Conservation (phyloP, 148 eudicot species). For the Rhododendron molle region DNA sequence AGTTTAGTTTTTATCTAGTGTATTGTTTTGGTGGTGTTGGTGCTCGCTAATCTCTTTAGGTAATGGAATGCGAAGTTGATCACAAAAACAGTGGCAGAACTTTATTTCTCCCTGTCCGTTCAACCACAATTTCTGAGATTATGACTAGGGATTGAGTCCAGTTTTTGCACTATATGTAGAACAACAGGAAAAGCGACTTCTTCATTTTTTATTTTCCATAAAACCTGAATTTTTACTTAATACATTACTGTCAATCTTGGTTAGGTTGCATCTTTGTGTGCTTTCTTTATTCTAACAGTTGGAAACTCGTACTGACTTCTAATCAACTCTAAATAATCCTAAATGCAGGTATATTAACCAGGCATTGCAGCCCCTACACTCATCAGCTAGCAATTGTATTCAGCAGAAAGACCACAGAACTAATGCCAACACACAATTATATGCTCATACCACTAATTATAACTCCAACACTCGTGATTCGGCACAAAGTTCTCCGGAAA, state of each 20-base stretch:
- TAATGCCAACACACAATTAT: background rate
- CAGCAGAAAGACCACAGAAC: background rate
- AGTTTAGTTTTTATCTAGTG: background rate
- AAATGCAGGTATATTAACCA: background rate
- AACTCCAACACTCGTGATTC: conserved; percentile 13
- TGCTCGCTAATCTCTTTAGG: background rate
- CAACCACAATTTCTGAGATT: background rate
- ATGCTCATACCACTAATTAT: background rate
- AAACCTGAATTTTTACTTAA: background rate
- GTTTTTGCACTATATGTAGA: background rate
- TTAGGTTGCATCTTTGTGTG: background rate
- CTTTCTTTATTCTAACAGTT: background rate
- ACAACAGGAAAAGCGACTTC: background rate
- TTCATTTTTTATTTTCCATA: background rate
- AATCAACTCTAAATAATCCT: background rate
- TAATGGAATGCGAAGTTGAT: background rate
- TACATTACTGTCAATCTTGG: background rate
- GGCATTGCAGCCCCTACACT: background rate
- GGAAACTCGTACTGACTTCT: background rate
- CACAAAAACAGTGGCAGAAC: background rate
- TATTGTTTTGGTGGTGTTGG: background rate
- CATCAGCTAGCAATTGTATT: background rate
- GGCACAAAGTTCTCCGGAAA: conserved; percentile 23
- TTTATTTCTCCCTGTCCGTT: background rate
- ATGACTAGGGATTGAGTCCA: background rate